Evolutionary conservation across 257 asterid species (phyloP).

Genomic region (Eustoma russellianum): DNA sequence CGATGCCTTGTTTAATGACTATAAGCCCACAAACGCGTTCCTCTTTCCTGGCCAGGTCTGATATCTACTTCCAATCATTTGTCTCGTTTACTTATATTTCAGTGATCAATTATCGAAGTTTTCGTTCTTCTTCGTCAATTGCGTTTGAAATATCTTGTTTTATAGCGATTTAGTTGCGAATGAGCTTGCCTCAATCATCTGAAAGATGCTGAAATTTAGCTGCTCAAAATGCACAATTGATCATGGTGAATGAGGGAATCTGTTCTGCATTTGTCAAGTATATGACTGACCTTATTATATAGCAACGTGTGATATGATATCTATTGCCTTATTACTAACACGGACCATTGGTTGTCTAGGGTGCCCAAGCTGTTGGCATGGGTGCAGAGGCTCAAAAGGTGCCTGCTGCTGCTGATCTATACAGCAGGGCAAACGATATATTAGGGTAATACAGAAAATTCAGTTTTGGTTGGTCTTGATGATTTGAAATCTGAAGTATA

Average conservation of each 20-base stretch:
- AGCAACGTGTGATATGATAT: no score
- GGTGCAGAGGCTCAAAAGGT: conserved; percentile 91
- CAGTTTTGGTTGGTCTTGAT: not conserved
- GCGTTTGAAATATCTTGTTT: no score
- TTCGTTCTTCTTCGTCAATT: no score
- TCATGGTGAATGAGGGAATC: no score
- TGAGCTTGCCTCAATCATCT: no score
- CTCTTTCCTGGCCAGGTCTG: conserved; percentile 98
- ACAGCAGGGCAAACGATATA: conserved; percentile 73
- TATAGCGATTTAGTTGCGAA: no score
- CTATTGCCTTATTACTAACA: conserved; percentile 1
- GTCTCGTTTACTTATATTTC: no score
- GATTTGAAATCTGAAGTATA: not conserved
- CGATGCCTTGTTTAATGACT: conserved; percentile 65
- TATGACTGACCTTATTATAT: not conserved
- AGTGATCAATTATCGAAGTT: no score
- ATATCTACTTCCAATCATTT: not conserved
- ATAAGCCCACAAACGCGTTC: conserved; percentile 75
- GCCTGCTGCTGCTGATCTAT: conserved; percentile 88
- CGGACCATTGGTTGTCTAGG: conserved; percentile 39
- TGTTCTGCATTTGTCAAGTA: not conserved
- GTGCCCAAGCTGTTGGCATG: conserved; percentile 99
- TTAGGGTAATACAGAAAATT: conserved; percentile 46
- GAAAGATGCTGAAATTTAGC: no score
- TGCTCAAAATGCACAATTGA: no score